These are phyloP conservation scores for Nemania diffusa DNA, from an alignment of 2,329 filamentous ascomycete species.

Conservation along the genomic window DNA sequence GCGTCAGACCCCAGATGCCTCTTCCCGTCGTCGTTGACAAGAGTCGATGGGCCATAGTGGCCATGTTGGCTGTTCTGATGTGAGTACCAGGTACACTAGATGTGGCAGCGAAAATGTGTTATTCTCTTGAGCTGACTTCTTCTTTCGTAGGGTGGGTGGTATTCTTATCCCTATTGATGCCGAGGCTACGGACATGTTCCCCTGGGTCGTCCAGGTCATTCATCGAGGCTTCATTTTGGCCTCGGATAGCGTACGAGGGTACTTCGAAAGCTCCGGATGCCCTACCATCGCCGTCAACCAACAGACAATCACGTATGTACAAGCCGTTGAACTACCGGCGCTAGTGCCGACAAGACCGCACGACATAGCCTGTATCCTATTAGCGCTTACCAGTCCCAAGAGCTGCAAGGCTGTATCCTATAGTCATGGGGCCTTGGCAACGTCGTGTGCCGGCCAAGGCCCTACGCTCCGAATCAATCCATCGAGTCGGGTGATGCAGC, in stretches of 20 bases:
- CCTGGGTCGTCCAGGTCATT: constrained; percentile 57
- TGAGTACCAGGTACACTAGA: constrained; percentile 61
- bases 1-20: constrained; percentile 52
- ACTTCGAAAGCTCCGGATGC: constrained; percentile 54
- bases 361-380: constrained; percentile 69
- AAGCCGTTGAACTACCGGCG: constrained; percentile 45
- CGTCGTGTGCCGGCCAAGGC: constrained; percentile 62
- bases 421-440: constrained; percentile 68
- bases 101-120: background rate
- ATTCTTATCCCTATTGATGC: constrained; percentile 63
- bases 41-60: constrained; percentile 73
- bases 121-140: constrained; percentile 10
- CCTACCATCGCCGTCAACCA: constrained; percentile 57
- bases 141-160: constrained; percentile 54
- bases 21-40: constrained; percentile 77
- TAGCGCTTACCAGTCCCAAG: constrained; percentile 67
- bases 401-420: constrained; percentile 71
- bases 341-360: constrained; percentile 52
- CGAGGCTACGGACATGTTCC: constrained; percentile 55
- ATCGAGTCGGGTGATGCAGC: constrained; percentile 67
- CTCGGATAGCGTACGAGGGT: constrained; percentile 55
- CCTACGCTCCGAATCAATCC: constrained; percentile 60
- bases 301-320: constrained; percentile 52
- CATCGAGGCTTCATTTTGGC: constrained; percentile 57
- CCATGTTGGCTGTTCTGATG: constrained; percentile 76